These are phyloP conservation scores for Pugionium dolabratum DNA, from an alignment of 345 rosid genomes.

Conservation along the genomic window DNA sequence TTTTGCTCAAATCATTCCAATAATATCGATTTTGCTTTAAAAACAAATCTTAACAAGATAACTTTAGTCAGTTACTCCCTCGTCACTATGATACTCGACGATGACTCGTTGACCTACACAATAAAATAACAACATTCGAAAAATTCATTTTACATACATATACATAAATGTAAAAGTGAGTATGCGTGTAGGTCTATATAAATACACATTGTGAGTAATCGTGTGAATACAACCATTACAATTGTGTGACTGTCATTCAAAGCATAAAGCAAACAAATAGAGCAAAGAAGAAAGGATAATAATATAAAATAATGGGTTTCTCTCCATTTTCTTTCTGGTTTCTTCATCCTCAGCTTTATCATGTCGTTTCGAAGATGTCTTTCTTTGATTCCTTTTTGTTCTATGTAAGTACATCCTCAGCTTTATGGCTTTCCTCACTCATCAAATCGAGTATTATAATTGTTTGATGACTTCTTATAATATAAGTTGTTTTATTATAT, in stretches of 20 bases:
- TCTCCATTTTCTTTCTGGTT: constrained; percentile 40
- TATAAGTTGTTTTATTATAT: too few relatives aligned
- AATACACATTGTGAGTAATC: constrained; percentile 29
- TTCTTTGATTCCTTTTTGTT: constrained; percentile 56
- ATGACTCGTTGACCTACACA: background rate
- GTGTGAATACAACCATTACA: constrained; percentile 41
- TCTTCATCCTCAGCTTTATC: too few relatives aligned
- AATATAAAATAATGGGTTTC: too few relatives aligned
- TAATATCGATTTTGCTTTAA: background rate
- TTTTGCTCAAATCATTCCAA: constrained; percentile 14
- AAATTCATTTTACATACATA: too few relatives aligned
- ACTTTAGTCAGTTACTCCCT: background rate
- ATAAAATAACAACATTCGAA: background rate
- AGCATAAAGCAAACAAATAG: constrained; percentile 37
- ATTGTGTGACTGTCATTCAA: constrained; percentile 41
- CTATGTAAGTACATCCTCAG: too few relatives aligned
- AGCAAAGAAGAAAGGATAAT: too few relatives aligned
- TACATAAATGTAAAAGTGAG: background rate
- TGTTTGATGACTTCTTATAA: background rate
- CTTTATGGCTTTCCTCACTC: too few relatives aligned
- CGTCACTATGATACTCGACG: background rate
- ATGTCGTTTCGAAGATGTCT: constrained; percentile 59
- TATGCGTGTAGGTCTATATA: constrained; percentile 29
- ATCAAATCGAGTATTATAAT: too few relatives aligned
- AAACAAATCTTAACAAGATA: background rate